Base-by-base conservation (phyloP, 2,329 filamentous ascomycete species). In the Fusarium sp. region DNA sequence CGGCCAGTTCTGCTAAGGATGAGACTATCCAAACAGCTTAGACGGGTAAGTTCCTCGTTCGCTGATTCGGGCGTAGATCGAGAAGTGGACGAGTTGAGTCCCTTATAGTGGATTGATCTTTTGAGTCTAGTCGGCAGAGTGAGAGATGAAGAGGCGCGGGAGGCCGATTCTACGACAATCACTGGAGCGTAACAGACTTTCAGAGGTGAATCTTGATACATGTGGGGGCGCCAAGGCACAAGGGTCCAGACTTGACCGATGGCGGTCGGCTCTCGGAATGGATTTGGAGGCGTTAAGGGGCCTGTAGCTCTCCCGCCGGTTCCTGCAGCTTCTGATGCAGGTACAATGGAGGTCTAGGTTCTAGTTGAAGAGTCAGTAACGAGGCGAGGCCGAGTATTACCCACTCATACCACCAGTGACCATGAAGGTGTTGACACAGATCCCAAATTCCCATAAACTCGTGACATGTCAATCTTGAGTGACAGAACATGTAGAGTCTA, bases 221-320 rank as follows among this genome's bases (percentile, higher is more conserved):
- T 56, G 52, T 62, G 67, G 67, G 65, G 56, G 61, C 42, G 31
- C 52, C 51, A 58, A n/a, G n/a, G n/a, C n/a, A n/a, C n/a, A n/a
- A 71, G 61, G 70, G 70, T 45, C 70, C 62, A 73, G 70, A 54
- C 51, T 49, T 37, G 37, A 35, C 70, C 66, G 70, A 73, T 59
- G 42, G 51, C 16, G 52, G 38, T 71, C 62, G 66, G 58, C 49
- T 60, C 60, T 52, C 35, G 33, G 42, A 45, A 61, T 65, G 58
- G 57, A 38, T 60, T 44, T 38, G 42, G 37, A 59, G 54, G 52
- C 41, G 48, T 39, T 25, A 31, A 27, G 51, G 39, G 54, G 46
- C 52, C 45, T 73, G 66, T 58, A 73, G 55, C 60, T 23, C 48
- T 56, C 45, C 60, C 65, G 54, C 23, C 33, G 61, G 70, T 67